Evolutionary conservation across 176 grass and related monocot genomes (phyloP).

Genomic region (Tillandsia fasciculata): DNA sequence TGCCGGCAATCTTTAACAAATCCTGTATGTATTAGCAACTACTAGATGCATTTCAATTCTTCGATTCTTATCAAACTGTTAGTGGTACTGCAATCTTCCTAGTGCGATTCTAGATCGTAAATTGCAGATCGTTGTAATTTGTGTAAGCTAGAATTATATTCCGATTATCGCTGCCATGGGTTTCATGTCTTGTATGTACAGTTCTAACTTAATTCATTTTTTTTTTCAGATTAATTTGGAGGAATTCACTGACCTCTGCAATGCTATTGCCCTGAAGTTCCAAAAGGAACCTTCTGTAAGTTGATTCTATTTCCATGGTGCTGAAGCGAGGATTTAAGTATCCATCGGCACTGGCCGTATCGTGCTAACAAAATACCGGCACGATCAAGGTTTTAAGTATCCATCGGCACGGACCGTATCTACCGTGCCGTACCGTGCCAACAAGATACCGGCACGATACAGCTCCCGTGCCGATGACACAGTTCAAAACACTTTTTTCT

Average conservation of each 20-base stretch:
- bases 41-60: not conserved
- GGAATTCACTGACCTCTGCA: constrained; percentile 91
- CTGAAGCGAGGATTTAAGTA: no score
- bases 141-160: not conserved
- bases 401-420: no score
- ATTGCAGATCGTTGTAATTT: no score
- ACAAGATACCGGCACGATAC: no score
- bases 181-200: not conserved
- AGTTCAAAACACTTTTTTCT: no score
- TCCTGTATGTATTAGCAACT: not conserved
- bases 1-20: not conserved
- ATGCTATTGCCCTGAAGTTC: constrained; percentile 87
- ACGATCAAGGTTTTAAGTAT: no score
- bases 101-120: not conserved
- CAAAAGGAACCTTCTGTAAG: constrained; percentile 92
- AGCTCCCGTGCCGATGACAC: no score
- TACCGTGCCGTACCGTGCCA: no score
- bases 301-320: constrained; percentile 16
- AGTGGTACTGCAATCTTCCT: not conserved
- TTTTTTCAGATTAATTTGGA: constrained; percentile 73
- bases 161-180: not conserved
- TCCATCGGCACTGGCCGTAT: no score
- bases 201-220: constrained; percentile 11
- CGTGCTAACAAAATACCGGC: no score
- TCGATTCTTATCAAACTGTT: not conserved